A percentile compares a stretch with the other conserved stretches of the same genome.
Conservation (phyloP, 2,329 filamentous ascomycete genomes). For the Ophiognomonia clavigignenti-juglandacearum region DNA sequence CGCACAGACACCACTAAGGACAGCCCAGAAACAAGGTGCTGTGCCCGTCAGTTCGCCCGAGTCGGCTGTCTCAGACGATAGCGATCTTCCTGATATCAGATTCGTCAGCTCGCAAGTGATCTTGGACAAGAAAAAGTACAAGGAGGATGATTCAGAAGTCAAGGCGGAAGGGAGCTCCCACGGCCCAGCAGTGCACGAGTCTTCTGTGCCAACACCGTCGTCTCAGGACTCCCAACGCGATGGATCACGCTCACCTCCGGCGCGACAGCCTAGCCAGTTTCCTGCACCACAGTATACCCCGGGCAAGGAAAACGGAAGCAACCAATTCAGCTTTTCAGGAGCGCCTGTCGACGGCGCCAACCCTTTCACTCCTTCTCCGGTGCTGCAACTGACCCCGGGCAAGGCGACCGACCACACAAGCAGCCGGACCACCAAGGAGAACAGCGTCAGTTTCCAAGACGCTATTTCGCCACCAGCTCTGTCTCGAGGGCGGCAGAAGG, state of each 20-base stretch:
- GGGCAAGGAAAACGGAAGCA: background rate
- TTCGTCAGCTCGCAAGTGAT: slow-evolving; percentile 11
- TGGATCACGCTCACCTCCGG: background rate
- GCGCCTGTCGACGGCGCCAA: too few relatives aligned
- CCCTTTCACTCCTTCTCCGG: too few relatives aligned
- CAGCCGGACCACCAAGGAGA: slow-evolving; percentile 1
- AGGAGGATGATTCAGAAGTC: background rate
- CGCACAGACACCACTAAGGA: background rate
- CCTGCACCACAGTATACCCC: background rate
- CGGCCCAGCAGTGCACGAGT: too few relatives aligned
- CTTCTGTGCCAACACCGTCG: too few relatives aligned
- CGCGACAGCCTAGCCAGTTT: background rate
- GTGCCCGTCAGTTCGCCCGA: background rate
- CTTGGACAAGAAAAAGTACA: slow-evolving; percentile 3
- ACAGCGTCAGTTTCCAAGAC: slow-evolving; percentile 7
- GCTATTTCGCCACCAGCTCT: slow-evolving; percentile 10
- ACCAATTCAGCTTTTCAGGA: too few relatives aligned
- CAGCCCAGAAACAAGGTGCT: background rate
- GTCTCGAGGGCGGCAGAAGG: background rate
- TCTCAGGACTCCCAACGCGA: background rate
- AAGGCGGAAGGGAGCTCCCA: slow-evolving; percentile 1
- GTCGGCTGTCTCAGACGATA: slow-evolving; percentile 10
- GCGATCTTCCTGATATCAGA: slow-evolving; percentile 9
- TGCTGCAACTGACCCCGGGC: too few relatives aligned
- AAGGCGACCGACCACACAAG: too few relatives aligned